A percentile compares a stretch with the other conserved stretches of the same genome.
Evolutionary conservation across 2,329 filamentous ascomycete genomes (phyloP).

Genomic region (Macroventuria anomochaeta): DNA sequence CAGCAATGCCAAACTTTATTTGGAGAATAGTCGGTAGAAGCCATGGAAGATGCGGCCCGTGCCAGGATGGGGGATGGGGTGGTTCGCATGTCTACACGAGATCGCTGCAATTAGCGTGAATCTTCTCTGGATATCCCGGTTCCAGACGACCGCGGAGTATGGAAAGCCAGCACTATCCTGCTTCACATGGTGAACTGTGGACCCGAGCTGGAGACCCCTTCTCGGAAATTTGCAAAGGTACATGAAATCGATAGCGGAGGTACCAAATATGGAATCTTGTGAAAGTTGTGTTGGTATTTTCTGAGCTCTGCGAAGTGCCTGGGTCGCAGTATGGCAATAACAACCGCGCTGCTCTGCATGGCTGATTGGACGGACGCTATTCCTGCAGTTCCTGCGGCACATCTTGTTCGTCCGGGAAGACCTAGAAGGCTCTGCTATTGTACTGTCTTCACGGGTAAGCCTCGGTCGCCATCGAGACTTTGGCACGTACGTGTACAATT

Average conservation of each 20-base stretch:
- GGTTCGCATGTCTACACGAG: slow-evolving; percentile 10
- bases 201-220: slow-evolving; percentile 8
- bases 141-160: slow-evolving; percentile 7
- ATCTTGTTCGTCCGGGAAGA: neutral
- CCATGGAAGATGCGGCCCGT: slow-evolving; percentile 15
- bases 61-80: slow-evolving; percentile 14
- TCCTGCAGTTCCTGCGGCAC: neutral
- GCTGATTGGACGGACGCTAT: neutral
- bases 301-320: neutral
- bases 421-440: neutral
- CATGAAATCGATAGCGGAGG: slow-evolving; percentile 22
- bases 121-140: slow-evolving; percentile 15
- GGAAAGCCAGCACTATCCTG: slow-evolving; percentile 13
- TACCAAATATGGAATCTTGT: slow-evolving; percentile 16
- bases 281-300: neutral
- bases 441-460: neutral
- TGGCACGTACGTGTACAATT: neutral
- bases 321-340: slow-evolving; percentile 3
- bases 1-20: slow-evolving; percentile 22
- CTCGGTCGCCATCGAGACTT: neutral
- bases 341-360: neutral
- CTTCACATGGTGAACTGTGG: slow-evolving; percentile 12
- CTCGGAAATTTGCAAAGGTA: slow-evolving; percentile 22
- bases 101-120: slow-evolving; percentile 11
- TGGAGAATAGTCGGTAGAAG: slow-evolving; percentile 13